Evolutionary conservation across 306 rosid species (phyloP), one percentile per base, ranked within the genome.

Genomic region (Abrus precatorius): DNA sequence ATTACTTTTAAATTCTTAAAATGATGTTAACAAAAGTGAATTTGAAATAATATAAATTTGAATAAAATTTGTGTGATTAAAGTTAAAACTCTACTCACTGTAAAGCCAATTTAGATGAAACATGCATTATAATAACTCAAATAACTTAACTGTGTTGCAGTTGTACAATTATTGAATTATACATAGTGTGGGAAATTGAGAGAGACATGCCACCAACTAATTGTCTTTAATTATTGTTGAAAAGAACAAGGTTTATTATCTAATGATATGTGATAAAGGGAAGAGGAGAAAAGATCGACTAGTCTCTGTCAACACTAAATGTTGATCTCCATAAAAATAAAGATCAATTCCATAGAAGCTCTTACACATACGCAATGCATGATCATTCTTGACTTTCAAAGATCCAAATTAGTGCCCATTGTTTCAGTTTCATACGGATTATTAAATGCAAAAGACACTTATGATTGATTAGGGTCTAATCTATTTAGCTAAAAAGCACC

Each of bases 201-300:
- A 84, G 65, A 78, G 90, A 90, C 91, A 9, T 79, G 55, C 54
- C 75, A 86, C 88, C 88, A 11, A 73, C 81, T 75, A 38, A 56
- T 40, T 68, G 57, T 55, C 64, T 54, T 52, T 5, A 55, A 82
- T 83, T 40, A 79, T 66, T 66, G 41, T 62, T 29, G 60, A 50
- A 81, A 81, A 60, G 57, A 76, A 71, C 33, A 48, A 29, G 40
- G 62, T 72, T 53, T 66, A 43, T 49, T 34, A 59, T 81, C 83
- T 9, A 73, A 82, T 81, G 69, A 85, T 72, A 66, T 56, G 66
- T 50, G 69, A 65, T 53, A 65, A 44, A 81, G 65, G 8, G 48
- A 36, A 3, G 61, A 44, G 40, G 8, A 69, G 74, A 34, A 70
- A 67, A 73, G 40, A 79, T 60, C 33, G 69, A 53, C 20, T 49